These are phyloP conservation scores for Azolla pinnata DNA, from an alignment of 75 land plant species.

Conservation along the genomic window DNA sequence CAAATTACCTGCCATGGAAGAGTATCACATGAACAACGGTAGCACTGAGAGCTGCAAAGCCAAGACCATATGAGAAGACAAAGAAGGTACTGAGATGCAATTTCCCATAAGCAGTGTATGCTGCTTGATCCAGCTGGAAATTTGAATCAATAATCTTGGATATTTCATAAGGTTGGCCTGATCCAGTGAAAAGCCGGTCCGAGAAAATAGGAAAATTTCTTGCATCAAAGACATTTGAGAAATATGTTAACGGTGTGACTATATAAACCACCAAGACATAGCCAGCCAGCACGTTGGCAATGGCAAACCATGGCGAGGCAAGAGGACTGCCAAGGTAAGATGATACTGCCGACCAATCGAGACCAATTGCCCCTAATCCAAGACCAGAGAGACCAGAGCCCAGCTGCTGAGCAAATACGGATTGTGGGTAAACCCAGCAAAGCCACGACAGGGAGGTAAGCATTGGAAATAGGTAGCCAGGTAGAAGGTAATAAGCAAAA, in stretches of 20 bases:
- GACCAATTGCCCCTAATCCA: slow-evolving; percentile 44
- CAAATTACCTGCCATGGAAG: slow-evolving; percentile 70
- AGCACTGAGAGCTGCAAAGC: slow-evolving; percentile 61
- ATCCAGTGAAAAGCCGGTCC: slow-evolving; percentile 27
- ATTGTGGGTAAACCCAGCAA: slow-evolving; percentile 46
- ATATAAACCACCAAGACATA: slow-evolving; percentile 46
- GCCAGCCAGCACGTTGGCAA: slow-evolving; percentile 54
- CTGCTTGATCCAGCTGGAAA: slow-evolving; percentile 37
- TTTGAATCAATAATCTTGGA: slow-evolving; percentile 30
- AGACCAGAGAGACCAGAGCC: slow-evolving; percentile 62
- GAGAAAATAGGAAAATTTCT: slow-evolving; percentile 62
- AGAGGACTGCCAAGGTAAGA: slow-evolving; percentile 56
- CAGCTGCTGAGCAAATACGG: slow-evolving; percentile 52
- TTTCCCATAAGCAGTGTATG: slow-evolving; percentile 35
- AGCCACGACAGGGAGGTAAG: slow-evolving; percentile 54
- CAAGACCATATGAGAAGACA: slow-evolving; percentile 54
- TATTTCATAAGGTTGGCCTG: slow-evolving; percentile 43
- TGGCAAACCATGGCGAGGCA: slow-evolving; percentile 61
- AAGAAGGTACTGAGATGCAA: slow-evolving; percentile 58
- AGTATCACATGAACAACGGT: slow-evolving; percentile 48
- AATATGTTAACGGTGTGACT: slow-evolving; percentile 46
- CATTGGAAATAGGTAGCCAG: slow-evolving; percentile 56
- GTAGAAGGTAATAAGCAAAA: slow-evolving; percentile 59
- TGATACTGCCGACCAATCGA: slow-evolving; percentile 67
- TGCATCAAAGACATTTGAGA: slow-evolving; percentile 47